Percentiles rank a stretch among this genome's conserved stretches.
phyloP scores from a whole-genome alignment of 441 rosid genomes.

The Theobroma grandiflorum region DNA sequence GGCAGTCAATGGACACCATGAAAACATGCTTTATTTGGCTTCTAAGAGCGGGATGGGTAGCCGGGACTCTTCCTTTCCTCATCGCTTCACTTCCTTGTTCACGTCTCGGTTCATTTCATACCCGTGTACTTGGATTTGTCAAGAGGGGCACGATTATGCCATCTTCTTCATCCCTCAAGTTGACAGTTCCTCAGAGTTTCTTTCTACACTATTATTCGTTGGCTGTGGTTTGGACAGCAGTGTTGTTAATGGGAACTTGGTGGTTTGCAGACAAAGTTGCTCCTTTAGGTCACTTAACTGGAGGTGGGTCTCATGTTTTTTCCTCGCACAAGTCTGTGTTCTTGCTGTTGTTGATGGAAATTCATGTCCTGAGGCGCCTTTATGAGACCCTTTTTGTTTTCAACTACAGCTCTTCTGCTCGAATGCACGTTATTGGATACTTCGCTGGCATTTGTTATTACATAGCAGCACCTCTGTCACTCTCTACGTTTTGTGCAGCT shows the following conservation, averaged over 20 bases:
- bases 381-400: slow-evolving; percentile 36
- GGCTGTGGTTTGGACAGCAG: slow-evolving; percentile 41
- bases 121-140: slow-evolving; percentile 29
- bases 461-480: slow-evolving; percentile 45
- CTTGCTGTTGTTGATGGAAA: slow-evolving; percentile 44
- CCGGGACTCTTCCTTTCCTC: slow-evolving; percentile 42
- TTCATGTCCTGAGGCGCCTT: slow-evolving; percentile 44
- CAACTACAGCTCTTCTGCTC: slow-evolving; percentile 41
- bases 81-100: slow-evolving; percentile 35
- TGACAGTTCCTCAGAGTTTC: slow-evolving; percentile 44
- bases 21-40: slow-evolving; percentile 40
- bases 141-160: slow-evolving; percentile 39
- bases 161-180: slow-evolving; percentile 30
- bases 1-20: slow-evolving; percentile 15
- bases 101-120: slow-evolving; percentile 22
- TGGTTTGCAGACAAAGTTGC: slow-evolving; percentile 39
- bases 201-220: slow-evolving; percentile 40
- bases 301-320: slow-evolving; percentile 30
- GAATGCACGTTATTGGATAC: slow-evolving; percentile 46
- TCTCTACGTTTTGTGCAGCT: slow-evolving; percentile 36
- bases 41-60: slow-evolving; percentile 41
- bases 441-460: slow-evolving; percentile 44
- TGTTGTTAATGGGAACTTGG: slow-evolving; percentile 42
- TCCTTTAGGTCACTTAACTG: slow-evolving; percentile 39
- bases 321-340: slow-evolving; percentile 36